Percentiles rank a stretch among this genome's conserved stretches.
Conservation (phyloP, 345 rosid genomes). For the Carallia pectinifolia region DNA sequence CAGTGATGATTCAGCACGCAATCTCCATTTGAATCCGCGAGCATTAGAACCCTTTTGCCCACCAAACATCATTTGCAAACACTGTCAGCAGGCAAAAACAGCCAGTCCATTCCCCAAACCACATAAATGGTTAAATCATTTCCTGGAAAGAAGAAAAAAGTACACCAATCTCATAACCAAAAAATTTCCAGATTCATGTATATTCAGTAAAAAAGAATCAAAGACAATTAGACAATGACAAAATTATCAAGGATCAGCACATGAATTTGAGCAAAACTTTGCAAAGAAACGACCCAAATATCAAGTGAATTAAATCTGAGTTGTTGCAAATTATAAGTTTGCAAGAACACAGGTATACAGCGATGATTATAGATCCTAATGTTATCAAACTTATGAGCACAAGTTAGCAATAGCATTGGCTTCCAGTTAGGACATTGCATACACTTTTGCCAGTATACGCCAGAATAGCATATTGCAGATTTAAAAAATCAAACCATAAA, state of each 20-base stretch:
- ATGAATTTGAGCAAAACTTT: no score
- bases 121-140: slow-evolving; percentile 19
- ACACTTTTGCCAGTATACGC: no score
- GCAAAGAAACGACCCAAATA: no score
- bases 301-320: no score
- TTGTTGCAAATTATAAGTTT: no score
- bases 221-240: no score
- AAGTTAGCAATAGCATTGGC: no score
- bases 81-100: slow-evolving; percentile 48
- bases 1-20: slow-evolving; percentile 69
- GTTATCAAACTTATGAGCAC: no score
- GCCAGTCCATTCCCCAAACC: slow-evolving; percentile 82
- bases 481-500: background rate
- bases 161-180: background rate
- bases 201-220: background rate
- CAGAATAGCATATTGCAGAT: background rate
- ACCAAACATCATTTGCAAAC: slow-evolving; percentile 79
- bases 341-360: no score
- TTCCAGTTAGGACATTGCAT: no score
- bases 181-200: background rate
- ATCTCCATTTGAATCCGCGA: slow-evolving; percentile 64
- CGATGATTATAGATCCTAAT: no score
- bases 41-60: slow-evolving; percentile 59
- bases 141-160: slow-evolving; percentile 10
- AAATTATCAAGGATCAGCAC: no score